Base-by-base conservation (phyloP, 106 monocot genomes). In the Allium fistulosum region DNA sequence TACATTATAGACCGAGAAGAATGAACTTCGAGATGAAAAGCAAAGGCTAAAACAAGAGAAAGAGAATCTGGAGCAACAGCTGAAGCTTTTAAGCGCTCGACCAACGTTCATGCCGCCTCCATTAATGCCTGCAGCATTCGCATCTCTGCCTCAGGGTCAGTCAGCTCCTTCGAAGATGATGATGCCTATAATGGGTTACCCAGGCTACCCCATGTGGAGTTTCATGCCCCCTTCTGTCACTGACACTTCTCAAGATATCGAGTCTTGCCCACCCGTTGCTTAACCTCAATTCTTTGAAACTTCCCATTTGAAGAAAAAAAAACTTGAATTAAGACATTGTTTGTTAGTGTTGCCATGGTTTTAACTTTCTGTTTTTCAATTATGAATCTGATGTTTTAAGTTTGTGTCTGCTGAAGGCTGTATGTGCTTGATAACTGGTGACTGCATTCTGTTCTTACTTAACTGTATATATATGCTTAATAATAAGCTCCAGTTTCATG, bases 121-220 rank as follows among this genome's bases (percentile, higher is more conserved):
- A 0, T 17, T 94, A 58, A 80, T 94, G 37, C 90, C 94, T 9
- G 80, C 85, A 45, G 87, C 85, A 71, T 74, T 84, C 17, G 68
- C 86, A 3, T 80, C 76, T 17, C 37, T 1, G 5, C 2, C 37
- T 37, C 67, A 67, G 13, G 79, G 76, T 9, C 82, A 78, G 22
- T 50, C n/a, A 0, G 27, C 26, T 11, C 56, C 68, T 1, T 79
- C 79, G 71, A 87, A 87, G 85, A 17, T 90, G 79, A 70, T 94
- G 85, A 87, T 90, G 90, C 87, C 87, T 4, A 45, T 87, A 53
- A 77, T 91, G 48, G 80, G 94, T 50, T 90, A 85, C 72, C 87
- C 94, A 26, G 94, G 94, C 10, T 85, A 77, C 58, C 86, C 83
- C 15, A 94, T 94, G 90, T 90, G 83, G 83, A 90, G 85, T 65